phyloP scores from a whole-genome alignment of 2,329 filamentous ascomycete species.

The Aspergillus sp. region DNA sequence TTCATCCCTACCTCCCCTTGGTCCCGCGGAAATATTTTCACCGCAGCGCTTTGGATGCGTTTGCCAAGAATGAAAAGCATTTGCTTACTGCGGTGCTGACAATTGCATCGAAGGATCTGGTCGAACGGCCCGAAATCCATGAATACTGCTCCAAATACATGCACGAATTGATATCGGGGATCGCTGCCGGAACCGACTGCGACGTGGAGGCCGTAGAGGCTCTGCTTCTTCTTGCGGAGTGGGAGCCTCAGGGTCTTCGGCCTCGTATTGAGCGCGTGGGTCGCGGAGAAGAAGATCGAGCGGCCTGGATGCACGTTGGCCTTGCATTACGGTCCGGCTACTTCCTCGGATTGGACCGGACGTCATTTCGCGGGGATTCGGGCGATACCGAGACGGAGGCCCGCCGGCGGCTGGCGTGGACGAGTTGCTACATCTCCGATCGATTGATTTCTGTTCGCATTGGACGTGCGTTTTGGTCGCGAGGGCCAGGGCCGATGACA shows the following conservation, averaged over 20 bases:
- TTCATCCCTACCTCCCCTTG: conserved; percentile 69
- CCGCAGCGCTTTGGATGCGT: conserved; percentile 52
- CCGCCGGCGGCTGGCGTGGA: conserved; percentile 68
- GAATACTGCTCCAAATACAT: conserved; percentile 68
- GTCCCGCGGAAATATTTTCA: conserved; percentile 62
- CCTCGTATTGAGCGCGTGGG: conserved; percentile 63
- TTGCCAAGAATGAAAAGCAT: conserved; percentile 63
- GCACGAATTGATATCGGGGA: conserved; percentile 65
- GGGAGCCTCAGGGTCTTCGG: conserved; percentile 66
- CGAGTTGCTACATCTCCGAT: conserved; percentile 66
- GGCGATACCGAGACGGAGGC: conserved; percentile 60
- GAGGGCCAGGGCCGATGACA: conserved; percentile 67
- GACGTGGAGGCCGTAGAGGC: conserved; percentile 71
- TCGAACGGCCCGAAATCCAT: conserved; percentile 62
- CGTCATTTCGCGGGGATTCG: conserved; percentile 62
- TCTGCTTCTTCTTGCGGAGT: conserved; percentile 68
- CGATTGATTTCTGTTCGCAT: conserved; percentile 69
- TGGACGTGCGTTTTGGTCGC: conserved; percentile 71
- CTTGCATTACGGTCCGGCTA: conserved; percentile 69
- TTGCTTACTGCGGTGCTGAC: conserved; percentile 69
- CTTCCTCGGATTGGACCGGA: conserved; percentile 68
- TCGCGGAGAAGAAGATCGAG: conserved; percentile 70
- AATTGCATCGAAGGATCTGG: conserved; percentile 70
- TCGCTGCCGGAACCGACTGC: conserved; percentile 65
- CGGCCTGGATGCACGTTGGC: conserved; percentile 76